phyloP scores from a whole-genome alignment of 495 filamentous ascomycete genomes.

The Hypoxylon trugodes region DNA sequence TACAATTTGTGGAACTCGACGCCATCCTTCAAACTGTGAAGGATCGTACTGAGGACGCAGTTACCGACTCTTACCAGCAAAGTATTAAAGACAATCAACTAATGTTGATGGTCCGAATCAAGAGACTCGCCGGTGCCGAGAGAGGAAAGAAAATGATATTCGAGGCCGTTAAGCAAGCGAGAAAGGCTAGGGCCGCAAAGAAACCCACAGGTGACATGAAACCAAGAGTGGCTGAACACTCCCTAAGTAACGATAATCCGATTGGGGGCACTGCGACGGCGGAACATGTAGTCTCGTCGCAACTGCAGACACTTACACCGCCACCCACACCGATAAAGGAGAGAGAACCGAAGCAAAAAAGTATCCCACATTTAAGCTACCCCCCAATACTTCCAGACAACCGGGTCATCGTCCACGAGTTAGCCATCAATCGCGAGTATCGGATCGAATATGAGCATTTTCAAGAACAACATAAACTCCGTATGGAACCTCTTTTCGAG shows the following conservation, averaged over 20 bases:
- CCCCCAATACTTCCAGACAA: conserved; percentile 78
- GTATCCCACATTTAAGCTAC: conserved; percentile 48
- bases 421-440: conserved; percentile 89
- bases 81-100: conserved; percentile 95
- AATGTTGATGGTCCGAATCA: conserved; percentile 85
- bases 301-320: conserved; percentile 54
- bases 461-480: conserved; percentile 55
- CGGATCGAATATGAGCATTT: conserved; percentile 61
- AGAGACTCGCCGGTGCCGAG: conserved; percentile 86
- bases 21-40: conserved; percentile 97
- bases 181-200: conserved; percentile 74
- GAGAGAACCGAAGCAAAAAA: conserved; percentile 50
- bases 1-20: conserved; percentile 94
- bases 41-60: conserved; percentile 82
- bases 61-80: conserved; percentile 87
- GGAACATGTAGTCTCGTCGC: conserved; percentile 41
- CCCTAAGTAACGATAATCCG: conserved; percentile 43
- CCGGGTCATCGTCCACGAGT: conserved; percentile 84
- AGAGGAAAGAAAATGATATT: conserved; percentile 82
- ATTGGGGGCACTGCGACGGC: conserved; percentile 50
- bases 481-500: conserved; percentile 74
- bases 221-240: conserved; percentile 66
- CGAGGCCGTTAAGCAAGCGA: conserved; percentile 81
- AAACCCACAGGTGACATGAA: conserved; percentile 74
- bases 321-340: conserved; percentile 50